phyloP scores from a whole-genome alignment of 176 grass and related monocot genomes.

The Triticum turgidum region DNA sequence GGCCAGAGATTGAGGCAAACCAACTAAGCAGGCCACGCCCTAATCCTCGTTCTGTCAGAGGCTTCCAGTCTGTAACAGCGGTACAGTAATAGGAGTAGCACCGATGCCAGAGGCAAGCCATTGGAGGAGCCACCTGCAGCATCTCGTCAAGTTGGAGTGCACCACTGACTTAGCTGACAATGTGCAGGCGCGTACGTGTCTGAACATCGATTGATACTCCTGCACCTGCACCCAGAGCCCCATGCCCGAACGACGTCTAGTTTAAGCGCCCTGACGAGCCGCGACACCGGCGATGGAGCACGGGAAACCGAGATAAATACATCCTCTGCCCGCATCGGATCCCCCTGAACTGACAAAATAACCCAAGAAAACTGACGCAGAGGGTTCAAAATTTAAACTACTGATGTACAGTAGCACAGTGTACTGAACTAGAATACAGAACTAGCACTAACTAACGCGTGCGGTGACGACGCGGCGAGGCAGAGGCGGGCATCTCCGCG shows the following conservation, averaged over 20 bases:
- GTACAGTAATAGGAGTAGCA: neutral
- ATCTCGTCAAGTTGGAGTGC: neutral
- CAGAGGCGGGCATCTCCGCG: neutral
- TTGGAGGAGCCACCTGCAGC: neutral
- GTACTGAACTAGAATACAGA: too few relatives aligned
- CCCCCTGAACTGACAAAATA: neutral
- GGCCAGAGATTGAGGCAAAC: neutral
- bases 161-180: neutral
- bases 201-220: neutral
- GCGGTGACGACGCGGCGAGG: neutral
- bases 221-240: neutral
- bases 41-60: neutral
- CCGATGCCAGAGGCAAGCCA: neutral
- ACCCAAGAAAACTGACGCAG: neutral
- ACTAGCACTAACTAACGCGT: too few relatives aligned
- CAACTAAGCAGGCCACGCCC: neutral
- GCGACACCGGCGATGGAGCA: neutral
- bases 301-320: neutral
- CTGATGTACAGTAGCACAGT: neutral
- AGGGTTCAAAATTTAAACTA: neutral
- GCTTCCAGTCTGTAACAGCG: neutral
- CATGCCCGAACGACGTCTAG: constrained; percentile 22
- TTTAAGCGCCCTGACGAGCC: constrained; percentile 22
- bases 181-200: neutral
- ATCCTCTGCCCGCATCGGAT: constrained; percentile 39